phyloP scores from a whole-genome alignment of 805 yeast species.

The Cyberlindnera mississippiensis region DNA sequence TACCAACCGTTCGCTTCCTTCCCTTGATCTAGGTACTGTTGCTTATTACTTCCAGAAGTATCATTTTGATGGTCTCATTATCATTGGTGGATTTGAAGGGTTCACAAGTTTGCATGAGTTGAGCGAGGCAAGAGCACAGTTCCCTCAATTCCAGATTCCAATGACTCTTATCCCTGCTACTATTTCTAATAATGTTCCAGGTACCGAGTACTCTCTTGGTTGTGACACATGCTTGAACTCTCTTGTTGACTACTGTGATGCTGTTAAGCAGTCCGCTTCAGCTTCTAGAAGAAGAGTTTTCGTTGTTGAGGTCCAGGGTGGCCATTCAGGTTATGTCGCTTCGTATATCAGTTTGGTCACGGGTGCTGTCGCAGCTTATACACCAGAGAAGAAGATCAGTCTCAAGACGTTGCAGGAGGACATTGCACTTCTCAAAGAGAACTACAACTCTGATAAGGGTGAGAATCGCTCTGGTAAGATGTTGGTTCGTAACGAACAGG shows the following conservation, averaged over 20 bases:
- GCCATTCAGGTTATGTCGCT: conserved; percentile 92
- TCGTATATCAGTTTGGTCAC: conserved; percentile 61
- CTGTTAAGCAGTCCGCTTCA: conserved; percentile 90
- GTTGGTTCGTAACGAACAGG: conserved; percentile 61
- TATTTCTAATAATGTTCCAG: conserved; percentile 97
- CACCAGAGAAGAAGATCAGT: conserved; percentile 73
- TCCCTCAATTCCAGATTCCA: conserved; percentile 93
- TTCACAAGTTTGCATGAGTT: conserved; percentile 78
- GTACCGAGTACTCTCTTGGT: conserved; percentile 94
- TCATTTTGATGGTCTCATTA: conserved; percentile 79
- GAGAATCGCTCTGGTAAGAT: conserved; percentile 58
- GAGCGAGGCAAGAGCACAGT: conserved; percentile 66
- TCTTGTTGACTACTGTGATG: conserved; percentile 89
- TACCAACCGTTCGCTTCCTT: conserved; percentile 80
- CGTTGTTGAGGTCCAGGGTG: conserved; percentile 98
- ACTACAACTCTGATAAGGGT: conserved; percentile 59
- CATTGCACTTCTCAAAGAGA: conserved; percentile 60
- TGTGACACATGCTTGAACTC: conserved; percentile 93
- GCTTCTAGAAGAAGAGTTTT: conserved; percentile 92
- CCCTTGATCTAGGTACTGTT: conserved; percentile 86
- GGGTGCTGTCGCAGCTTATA: conserved; percentile 63
- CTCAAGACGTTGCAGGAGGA: conserved; percentile 65
- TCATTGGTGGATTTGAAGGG: conserved; percentile 98
- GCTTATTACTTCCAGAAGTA: conserved; percentile 92
- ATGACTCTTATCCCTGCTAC: conserved; percentile 94